Percentiles rank a stretch among this genome's conserved stretches.
phyloP scores from a whole-genome alignment of 331 rosid species.

The Saraca asoca region DNA sequence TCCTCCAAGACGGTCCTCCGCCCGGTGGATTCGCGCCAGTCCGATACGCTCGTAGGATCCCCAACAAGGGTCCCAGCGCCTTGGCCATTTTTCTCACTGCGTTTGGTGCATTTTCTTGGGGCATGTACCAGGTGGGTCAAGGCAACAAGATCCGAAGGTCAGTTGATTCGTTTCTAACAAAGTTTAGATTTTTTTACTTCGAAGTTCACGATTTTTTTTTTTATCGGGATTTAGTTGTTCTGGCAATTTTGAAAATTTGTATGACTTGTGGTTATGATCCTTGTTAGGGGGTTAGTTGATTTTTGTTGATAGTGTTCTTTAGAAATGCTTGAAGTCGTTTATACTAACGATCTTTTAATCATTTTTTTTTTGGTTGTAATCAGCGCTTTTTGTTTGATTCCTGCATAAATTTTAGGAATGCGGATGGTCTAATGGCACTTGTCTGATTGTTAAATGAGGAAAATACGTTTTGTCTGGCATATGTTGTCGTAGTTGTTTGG shows the following conservation, averaged over 20 bases:
- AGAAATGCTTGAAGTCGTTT: neutral
- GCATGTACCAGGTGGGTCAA: slow-evolving; percentile 97
- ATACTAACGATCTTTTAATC: neutral
- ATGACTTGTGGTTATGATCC: neutral
- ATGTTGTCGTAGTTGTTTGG: neutral
- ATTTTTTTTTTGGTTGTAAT: neutral
- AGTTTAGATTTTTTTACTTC: neutral
- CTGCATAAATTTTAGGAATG: neutral
- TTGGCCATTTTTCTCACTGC: slow-evolving; percentile 74
- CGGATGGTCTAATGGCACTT: neutral
- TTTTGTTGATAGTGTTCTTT: neutral
- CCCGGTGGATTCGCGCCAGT: slow-evolving; percentile 97
- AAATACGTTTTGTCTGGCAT: neutral
- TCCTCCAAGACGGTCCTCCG: slow-evolving; percentile 98
- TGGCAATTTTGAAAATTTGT: neutral
- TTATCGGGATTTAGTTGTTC: neutral
- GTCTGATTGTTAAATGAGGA: neutral
- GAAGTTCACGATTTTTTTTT: neutral
- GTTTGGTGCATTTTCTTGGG: slow-evolving; percentile 89
- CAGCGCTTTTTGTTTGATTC: neutral
- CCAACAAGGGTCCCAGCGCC: slow-evolving; percentile 89
- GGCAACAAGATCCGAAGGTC: slow-evolving; percentile 97
- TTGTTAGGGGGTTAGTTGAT: slow-evolving; percentile 16
- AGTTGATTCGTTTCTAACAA: neutral
- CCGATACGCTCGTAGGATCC: slow-evolving; percentile 96